These are phyloP conservation scores for Trametes hirsuta DNA, from an alignment of 1,284 basidiomycete genomes.

Conservation along the genomic window DNA sequence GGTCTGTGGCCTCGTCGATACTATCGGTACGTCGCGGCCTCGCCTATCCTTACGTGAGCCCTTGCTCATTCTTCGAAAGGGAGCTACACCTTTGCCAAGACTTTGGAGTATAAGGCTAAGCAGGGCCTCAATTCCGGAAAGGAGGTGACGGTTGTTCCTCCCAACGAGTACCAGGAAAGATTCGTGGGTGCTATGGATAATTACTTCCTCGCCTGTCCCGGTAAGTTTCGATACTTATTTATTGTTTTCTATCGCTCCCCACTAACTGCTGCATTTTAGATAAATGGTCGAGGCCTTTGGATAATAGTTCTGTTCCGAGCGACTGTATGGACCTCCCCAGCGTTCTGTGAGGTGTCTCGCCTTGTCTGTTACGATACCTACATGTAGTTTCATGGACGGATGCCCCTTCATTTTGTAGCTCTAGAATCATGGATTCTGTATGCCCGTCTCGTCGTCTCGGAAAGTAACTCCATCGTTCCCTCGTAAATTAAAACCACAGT, in stretches of 20 bases:
- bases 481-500: too few species aligned
- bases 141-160: slow-evolving; percentile 73
- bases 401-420: not conserved
- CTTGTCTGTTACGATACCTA: not conserved
- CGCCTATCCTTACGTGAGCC: not conserved
- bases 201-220: slow-evolving; percentile 74
- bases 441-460: not conserved
- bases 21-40: slow-evolving; percentile 56
- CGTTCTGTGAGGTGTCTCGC: slow-evolving; percentile 29
- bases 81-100: slow-evolving; percentile 78
- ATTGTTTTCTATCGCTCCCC: not conserved
- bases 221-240: slow-evolving; percentile 38
- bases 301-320: slow-evolving; percentile 32
- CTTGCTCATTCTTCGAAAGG: slow-evolving; percentile 39
- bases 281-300: slow-evolving; percentile 42
- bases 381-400: not conserved
- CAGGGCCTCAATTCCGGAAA: slow-evolving; percentile 64
- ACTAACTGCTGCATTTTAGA: slow-evolving; percentile 25
- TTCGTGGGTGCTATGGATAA: slow-evolving; percentile 68
- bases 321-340: slow-evolving; percentile 35
- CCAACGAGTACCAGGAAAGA: slow-evolving; percentile 70
- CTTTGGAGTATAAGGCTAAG: slow-evolving; percentile 78
- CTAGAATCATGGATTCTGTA: too few species aligned
- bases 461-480: not conserved
- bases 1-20: slow-evolving; percentile 78